Conservation (phyloP, 345 rosid species). For the Aurinia saxatilis region DNA sequence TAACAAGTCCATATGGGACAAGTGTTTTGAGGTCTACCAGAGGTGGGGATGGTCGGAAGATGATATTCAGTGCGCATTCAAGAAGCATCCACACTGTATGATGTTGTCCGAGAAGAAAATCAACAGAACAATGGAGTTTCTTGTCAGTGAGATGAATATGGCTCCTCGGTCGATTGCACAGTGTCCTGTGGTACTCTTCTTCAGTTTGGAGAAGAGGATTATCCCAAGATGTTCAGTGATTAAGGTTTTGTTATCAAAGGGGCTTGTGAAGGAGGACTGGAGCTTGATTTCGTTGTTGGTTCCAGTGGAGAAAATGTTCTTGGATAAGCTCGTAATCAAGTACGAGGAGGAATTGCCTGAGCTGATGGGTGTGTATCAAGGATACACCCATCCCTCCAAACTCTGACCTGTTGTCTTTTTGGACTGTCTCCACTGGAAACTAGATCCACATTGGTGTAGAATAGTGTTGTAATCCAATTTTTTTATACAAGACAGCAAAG, state of each 20-base stretch:
- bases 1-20: constrained; percentile 36
- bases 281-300: constrained; percentile 35
- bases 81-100: constrained; percentile 47
- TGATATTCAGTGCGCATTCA: constrained; percentile 38
- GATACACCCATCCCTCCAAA: neutral
- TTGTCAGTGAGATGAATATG: constrained; percentile 40
- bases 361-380: constrained; percentile 29
- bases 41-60: constrained; percentile 56
- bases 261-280: constrained; percentile 38
- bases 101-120: constrained; percentile 44
- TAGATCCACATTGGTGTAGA: neutral
- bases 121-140: constrained; percentile 37
- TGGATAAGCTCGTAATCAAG: constrained; percentile 38
- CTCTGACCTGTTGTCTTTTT: neutral
- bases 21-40: constrained; percentile 36
- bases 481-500: neutral
- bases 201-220: constrained; percentile 49
- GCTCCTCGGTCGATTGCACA: constrained; percentile 29
- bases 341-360: constrained; percentile 35
- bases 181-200: constrained; percentile 33
- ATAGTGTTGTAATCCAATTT: neutral
- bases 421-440: neutral
- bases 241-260: constrained; percentile 31
- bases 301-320: constrained; percentile 32
- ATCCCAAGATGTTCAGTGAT: constrained; percentile 42